phyloP scores from a whole-genome alignment of 495 filamentous ascomycete species.

The Xylaria curta region DNA sequence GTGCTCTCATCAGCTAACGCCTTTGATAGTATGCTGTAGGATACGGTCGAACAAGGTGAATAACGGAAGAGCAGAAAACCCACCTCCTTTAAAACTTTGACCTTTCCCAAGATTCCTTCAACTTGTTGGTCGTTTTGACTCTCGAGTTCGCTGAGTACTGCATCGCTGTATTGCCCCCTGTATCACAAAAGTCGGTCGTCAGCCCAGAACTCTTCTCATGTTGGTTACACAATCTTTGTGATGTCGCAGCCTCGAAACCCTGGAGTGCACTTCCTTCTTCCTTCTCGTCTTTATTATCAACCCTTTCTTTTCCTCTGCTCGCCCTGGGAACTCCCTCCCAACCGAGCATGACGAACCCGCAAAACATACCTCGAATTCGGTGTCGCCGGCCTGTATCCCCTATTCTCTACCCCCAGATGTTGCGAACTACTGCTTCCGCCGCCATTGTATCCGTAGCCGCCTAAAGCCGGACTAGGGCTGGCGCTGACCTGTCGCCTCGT shows the following conservation, averaged over 20 bases:
- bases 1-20: slow-evolving; percentile 3
- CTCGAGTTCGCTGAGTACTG: slow-evolving; percentile 91
- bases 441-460: slow-evolving; percentile 69
- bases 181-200: slow-evolving; percentile 3
- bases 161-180: slow-evolving; percentile 92
- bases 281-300: not conserved
- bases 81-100: slow-evolving; percentile 90
- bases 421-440: slow-evolving; percentile 44
- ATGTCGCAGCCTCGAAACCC: not conserved
- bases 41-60: not conserved
- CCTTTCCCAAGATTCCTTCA: slow-evolving; percentile 88
- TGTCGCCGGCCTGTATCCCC: slow-evolving; percentile 67
- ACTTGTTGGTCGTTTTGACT: slow-evolving; percentile 93
- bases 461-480: slow-evolving; percentile 57
- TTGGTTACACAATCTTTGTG: not conserved
- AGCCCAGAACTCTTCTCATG: not conserved
- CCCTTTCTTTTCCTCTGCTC: not conserved
- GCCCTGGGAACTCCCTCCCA: not conserved
- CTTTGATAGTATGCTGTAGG: not conserved
- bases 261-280: not conserved
- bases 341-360: not conserved
- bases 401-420: slow-evolving; percentile 43
- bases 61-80: slow-evolving; percentile 43
- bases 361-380: slow-evolving; percentile 76
- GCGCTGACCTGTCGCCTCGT: slow-evolving; percentile 58